Evolutionary conservation across 2,329 filamentous ascomycete species (phyloP).

Genomic region (Ascomycota sp.): DNA sequence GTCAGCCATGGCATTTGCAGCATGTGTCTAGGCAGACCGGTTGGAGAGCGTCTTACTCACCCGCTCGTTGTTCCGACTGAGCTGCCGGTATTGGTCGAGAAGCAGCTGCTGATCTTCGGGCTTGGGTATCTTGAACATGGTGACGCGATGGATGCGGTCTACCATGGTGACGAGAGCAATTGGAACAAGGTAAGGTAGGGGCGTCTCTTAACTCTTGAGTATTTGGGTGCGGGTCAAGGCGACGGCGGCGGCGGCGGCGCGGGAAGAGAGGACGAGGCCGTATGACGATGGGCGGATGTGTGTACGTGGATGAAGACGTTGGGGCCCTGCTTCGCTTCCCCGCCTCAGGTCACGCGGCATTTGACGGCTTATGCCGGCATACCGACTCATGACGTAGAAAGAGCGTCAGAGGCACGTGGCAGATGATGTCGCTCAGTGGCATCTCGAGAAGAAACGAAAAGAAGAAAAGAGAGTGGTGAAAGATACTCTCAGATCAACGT

Average conservation of each 20-base stretch:
- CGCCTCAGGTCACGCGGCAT: no score
- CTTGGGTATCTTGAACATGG: constrained; percentile 30
- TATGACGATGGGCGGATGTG: no score
- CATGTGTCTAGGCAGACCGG: neutral
- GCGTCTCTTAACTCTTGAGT: neutral
- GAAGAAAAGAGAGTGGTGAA: no score
- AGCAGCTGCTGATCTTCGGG: constrained; percentile 20
- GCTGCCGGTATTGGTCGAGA: constrained; percentile 20
- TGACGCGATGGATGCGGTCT: constrained; percentile 22
- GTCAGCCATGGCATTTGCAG: no score
- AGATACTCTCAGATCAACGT: no score
- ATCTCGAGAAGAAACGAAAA: no score
- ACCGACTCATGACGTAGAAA: no score
- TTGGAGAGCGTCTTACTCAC: constrained; percentile 7
- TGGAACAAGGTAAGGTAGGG: neutral
- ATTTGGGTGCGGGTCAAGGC: neutral
- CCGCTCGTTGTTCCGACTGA: constrained; percentile 19
- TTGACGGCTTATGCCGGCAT: no score
- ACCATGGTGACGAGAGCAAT: constrained; percentile 9
- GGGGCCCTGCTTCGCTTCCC: no score
- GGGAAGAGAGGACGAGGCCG: neutral
- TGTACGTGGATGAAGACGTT: no score
- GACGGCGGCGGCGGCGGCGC: neutral
- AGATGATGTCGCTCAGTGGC: no score
- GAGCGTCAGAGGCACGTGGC: no score